A percentile compares a stretch with the other conserved stretches of the same genome.
Evolutionary conservation across 805 yeast genomes (phyloP).

Genomic region (Wickerhamiella qilinensis): DNA sequence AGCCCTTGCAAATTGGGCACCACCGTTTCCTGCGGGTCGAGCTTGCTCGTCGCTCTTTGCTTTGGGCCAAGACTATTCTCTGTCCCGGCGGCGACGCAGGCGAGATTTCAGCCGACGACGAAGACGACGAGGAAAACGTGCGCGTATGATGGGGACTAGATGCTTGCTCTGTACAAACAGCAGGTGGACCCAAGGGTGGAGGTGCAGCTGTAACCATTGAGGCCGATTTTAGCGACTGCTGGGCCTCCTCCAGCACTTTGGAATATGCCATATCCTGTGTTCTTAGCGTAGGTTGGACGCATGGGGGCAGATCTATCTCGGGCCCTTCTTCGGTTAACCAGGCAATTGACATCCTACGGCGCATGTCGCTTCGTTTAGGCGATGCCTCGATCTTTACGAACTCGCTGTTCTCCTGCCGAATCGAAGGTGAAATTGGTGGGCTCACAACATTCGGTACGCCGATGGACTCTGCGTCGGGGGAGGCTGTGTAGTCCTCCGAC

Average conservation of each 20-base stretch:
- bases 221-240: not conserved
- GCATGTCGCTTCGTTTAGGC: not conserved
- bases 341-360: not conserved
- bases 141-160: not conserved
- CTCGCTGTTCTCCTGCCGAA: too few relatives aligned
- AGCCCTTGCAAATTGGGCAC: conserved; percentile 53
- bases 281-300: not conserved
- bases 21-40: conserved; percentile 19
- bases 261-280: not conserved
- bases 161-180: not conserved
- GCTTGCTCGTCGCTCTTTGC: not conserved
- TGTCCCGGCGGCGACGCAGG: not conserved
- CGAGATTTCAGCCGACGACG: not conserved
- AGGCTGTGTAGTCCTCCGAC: too few relatives aligned
- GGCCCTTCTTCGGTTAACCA: not conserved
- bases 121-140: not conserved
- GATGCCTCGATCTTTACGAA: too few relatives aligned
- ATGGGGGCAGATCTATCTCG: not conserved
- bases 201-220: not conserved
- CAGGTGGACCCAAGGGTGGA: not conserved
- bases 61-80: not conserved
- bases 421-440: too few relatives aligned
- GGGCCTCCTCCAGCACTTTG: not conserved
- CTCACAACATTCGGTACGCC: too few relatives aligned
- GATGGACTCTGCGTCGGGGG: too few relatives aligned